Percentiles rank a stretch among this genome's conserved stretches.
phyloP scores from a whole-genome alignment of 2,329 filamentous ascomycete genomes.

The Ceratocystis papillata region DNA sequence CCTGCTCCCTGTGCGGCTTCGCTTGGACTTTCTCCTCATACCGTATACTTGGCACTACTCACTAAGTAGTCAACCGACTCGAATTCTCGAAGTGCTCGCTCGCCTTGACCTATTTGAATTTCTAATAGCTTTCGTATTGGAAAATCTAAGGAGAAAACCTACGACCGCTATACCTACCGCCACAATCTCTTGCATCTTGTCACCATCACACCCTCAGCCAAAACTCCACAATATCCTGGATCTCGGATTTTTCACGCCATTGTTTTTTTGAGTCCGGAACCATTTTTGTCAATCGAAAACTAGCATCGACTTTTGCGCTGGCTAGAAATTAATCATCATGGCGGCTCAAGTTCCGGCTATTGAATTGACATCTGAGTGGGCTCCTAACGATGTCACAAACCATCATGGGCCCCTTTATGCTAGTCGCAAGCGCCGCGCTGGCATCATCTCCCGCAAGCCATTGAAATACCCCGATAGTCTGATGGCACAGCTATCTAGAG shows the following conservation, averaged over 20 bases:
- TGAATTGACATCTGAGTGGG: constrained; percentile 24
- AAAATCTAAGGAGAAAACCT: neutral
- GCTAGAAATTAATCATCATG: constrained; percentile 4
- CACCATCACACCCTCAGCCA: no score
- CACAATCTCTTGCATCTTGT: no score
- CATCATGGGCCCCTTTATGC: constrained; percentile 24
- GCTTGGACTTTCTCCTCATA: constrained; percentile 14
- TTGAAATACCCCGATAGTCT: constrained; percentile 22
- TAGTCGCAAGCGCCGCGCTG: constrained; percentile 23
- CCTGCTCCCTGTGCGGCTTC: constrained; percentile 12
- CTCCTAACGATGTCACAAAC: constrained; percentile 24
- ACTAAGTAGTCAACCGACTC: constrained; percentile 3
- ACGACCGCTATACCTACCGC: no score
- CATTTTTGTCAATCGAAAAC: neutral
- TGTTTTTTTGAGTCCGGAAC: neutral
- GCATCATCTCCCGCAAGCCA: constrained; percentile 24
- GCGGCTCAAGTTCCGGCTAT: constrained; percentile 16
- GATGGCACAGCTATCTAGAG: constrained; percentile 48
- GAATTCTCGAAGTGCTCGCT: neutral
- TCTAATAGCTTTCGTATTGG: neutral
- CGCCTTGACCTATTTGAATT: neutral
- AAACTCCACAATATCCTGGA: no score
- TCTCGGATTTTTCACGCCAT: neutral
- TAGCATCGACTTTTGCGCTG: neutral
- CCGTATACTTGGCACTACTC: constrained; percentile 11